Evolutionary conservation across 1,284 basidiomycete genomes (phyloP).

Genomic region (Ceratobasidium sp.): DNA sequence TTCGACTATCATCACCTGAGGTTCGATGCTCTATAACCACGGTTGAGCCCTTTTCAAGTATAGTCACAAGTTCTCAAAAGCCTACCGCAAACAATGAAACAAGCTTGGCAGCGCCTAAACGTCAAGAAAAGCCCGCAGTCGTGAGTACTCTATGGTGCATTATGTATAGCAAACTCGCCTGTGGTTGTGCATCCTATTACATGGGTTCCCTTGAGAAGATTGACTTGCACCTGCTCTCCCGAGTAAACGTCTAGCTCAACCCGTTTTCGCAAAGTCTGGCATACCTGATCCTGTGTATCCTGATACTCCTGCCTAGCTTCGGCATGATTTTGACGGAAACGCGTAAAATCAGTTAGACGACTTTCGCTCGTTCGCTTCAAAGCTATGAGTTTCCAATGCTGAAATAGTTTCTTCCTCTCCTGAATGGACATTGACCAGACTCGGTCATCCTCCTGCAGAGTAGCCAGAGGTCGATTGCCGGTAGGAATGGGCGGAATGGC

Average conservation of each 20-base stretch:
- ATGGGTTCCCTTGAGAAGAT: constrained; percentile 60
- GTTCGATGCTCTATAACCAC: constrained; percentile 56
- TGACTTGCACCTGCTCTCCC: constrained; percentile 51
- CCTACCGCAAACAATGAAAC: constrained; percentile 63
- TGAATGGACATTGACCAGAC: constrained; percentile 33
- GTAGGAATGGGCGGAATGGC: constrained; percentile 13
- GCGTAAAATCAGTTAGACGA: constrained; percentile 10
- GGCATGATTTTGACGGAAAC: not conserved
- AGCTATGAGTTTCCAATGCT: not conserved
- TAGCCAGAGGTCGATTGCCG: not conserved
- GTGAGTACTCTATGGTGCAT: not conserved
- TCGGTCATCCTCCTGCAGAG: not conserved
- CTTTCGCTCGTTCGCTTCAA: not conserved
- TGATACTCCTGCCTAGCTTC: not conserved
- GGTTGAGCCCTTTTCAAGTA: not conserved
- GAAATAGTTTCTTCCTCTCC: constrained; percentile 20
- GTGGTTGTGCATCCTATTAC: constrained; percentile 78
- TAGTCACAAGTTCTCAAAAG: constrained; percentile 19
- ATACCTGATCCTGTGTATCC: constrained; percentile 20
- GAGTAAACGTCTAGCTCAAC: constrained; percentile 31
- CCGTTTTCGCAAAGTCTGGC: too few relatives aligned
- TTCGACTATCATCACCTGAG: constrained; percentile 66
- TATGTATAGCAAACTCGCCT: constrained; percentile 48
- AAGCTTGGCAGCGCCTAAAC: constrained; percentile 68
- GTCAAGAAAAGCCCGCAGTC: constrained; percentile 5